These are phyloP conservation scores for Pistacia atlantica DNA, from an alignment of 345 rosid genomes.

Conservation along the genomic window DNA sequence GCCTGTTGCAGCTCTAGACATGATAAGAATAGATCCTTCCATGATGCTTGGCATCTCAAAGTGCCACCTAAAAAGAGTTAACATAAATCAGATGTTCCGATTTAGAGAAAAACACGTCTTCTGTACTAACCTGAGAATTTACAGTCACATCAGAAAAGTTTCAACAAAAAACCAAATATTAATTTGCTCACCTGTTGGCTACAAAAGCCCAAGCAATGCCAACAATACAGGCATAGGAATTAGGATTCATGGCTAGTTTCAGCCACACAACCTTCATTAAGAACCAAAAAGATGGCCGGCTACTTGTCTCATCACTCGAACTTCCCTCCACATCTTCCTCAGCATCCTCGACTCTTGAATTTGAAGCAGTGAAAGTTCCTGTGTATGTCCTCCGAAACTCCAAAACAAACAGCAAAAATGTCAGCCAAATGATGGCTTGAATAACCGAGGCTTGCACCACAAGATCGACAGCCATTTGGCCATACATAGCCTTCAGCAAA, in stretches of 20 bases:
- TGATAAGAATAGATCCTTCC: slow-evolving; percentile 68
- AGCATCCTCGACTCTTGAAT: not conserved
- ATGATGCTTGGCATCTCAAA: slow-evolving; percentile 76
- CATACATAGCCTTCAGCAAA: slow-evolving; percentile 71
- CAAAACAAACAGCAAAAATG: slow-evolving; percentile 66
- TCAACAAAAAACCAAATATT: not conserved
- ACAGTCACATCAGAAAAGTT: too few relatives aligned
- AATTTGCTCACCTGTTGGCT: slow-evolving; percentile 48
- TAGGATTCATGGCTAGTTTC: slow-evolving; percentile 70
- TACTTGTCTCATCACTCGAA: slow-evolving; percentile 4
- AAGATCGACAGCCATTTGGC: slow-evolving; percentile 65
- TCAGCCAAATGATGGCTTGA: slow-evolving; percentile 77
- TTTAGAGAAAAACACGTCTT: too few relatives aligned
- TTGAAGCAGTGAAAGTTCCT: slow-evolving; percentile 19
- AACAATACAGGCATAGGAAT: slow-evolving; percentile 66
- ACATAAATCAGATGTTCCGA: too few relatives aligned
- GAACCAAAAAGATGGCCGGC: slow-evolving; percentile 42
- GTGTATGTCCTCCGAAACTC: slow-evolving; percentile 56
- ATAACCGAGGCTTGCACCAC: slow-evolving; percentile 69
- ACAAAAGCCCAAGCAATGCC: slow-evolving; percentile 78
- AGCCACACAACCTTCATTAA: slow-evolving; percentile 56
- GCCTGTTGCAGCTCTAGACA: slow-evolving; percentile 93
- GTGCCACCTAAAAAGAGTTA: slow-evolving; percentile 56
- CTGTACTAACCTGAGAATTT: too few relatives aligned
- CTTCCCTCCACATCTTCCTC: slow-evolving; percentile 24